Evolutionary conservation across 228 moss, liverwort and hornwort genomes (phyloP).

Genomic region (Sphagnum fallax): DNA sequence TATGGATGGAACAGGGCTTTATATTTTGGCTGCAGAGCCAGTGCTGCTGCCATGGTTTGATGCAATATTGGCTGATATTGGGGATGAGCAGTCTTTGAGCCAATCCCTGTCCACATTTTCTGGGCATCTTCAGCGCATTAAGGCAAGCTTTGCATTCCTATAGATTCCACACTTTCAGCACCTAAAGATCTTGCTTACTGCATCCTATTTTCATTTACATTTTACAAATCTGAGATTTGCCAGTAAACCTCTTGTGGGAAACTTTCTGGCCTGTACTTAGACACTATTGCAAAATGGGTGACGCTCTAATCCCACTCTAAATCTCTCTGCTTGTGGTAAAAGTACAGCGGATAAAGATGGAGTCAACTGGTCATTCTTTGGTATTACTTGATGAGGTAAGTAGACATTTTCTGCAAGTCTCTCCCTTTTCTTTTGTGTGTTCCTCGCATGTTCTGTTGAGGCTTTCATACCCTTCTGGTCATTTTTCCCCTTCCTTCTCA

Average conservation of each 20-base stretch:
- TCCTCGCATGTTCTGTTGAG: too few relatives aligned
- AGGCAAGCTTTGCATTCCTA: slow-evolving; percentile 20
- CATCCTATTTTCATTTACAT: too few relatives aligned
- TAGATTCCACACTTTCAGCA: too few relatives aligned
- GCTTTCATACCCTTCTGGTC: too few relatives aligned
- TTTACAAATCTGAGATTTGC: too few relatives aligned
- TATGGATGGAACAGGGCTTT: slow-evolving; percentile 47
- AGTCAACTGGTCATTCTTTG: slow-evolving; percentile 64
- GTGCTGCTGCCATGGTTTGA: slow-evolving; percentile 94
- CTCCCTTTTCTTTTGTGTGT: not conserved
- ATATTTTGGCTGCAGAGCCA: slow-evolving; percentile 70
- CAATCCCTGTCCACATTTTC: slow-evolving; percentile 91
- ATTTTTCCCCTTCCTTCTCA: too few relatives aligned
- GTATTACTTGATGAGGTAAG: slow-evolving; percentile 85
- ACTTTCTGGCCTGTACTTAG: too few relatives aligned
- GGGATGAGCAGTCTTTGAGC: slow-evolving; percentile 93
- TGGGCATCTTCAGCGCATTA: slow-evolving; percentile 79
- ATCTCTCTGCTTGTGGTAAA: too few relatives aligned
- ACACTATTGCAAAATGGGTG: too few relatives aligned
- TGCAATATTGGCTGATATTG: slow-evolving; percentile 76
- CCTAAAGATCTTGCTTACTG: too few relatives aligned
- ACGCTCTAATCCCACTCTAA: too few relatives aligned
- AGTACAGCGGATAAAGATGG: slow-evolving; percentile 51
- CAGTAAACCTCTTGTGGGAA: too few relatives aligned
- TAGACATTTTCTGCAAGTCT: not conserved